Evolutionary conservation across 139 green algal species (phyloP), one percentile per base, ranked within the genome.

Genomic region (Chlorella sp.): DNA sequence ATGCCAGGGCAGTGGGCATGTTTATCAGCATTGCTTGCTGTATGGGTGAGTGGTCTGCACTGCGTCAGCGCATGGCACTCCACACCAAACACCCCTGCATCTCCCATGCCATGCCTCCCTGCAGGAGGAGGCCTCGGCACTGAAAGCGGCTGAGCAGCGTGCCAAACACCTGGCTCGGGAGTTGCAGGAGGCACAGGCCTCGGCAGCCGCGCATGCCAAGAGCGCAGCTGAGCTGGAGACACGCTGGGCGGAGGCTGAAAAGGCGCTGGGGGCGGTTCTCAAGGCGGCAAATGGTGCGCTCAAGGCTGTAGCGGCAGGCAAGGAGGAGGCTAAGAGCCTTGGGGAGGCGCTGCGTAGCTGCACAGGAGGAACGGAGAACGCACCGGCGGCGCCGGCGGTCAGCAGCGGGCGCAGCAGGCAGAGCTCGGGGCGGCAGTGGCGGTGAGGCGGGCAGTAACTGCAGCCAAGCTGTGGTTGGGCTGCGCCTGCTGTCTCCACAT

Each of bases 201-300:
- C 28, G 1, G 74, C 74, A 0, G 74, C 32, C 4, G 74, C 74
- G 25, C 18, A 36, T 16, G 34, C 36, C 3, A 39, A 82, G 47
- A 28, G 76, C 7, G 76, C 38, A 28, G 60, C 16, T 25, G 76
- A 82, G 76, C 18, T 68, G 13, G 76, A 82, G 76, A 60, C 60
- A 5, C 76, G 76, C 32, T 72, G 60, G 36, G 60, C 26, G 3
- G 76, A 82, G 38, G 76, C 76, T 1, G 60, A 72, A 16, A 56
- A 72, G 38, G 60, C 57, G 25, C 60, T 82, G 25, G 25, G 32
- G 15, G 17, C 4, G 6, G 38, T 82, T 2, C 76, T 82, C 23
- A 82, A 71, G 76, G 76, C 76, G 11, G 76, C 60, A 21, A 82
- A 82, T 51, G n/a, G 25, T 18, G 76, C 36, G 57, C 60, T 82